Percentiles rank a stretch among this genome's conserved stretches.
Evolutionary conservation across 805 yeast genomes (phyloP).

Genomic region (Sugiyamaella smithiae): DNA sequence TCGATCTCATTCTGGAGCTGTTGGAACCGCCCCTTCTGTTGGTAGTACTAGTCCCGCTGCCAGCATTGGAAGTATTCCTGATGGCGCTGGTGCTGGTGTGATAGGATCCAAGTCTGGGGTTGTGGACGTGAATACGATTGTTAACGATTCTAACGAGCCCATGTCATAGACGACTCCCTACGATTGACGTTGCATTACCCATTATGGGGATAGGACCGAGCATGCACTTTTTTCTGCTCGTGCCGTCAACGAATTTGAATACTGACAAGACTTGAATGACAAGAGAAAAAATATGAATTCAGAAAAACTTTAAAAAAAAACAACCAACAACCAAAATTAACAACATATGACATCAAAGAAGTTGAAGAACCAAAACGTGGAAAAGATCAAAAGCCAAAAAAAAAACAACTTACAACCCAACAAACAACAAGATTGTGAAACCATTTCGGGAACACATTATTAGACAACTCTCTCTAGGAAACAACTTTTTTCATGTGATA

Average conservation of each 20-base stretch:
- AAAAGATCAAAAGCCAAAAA: neutral
- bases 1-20: neutral
- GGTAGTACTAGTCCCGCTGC: conserved; percentile 18
- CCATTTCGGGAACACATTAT: neutral
- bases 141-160: conserved; percentile 23
- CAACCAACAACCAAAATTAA: conserved; percentile 6
- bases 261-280: neutral
- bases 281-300: neutral
- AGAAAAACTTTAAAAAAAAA: neutral
- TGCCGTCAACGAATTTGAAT: no score
- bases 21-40: conserved; percentile 5
- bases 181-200: neutral
- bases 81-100: conserved; percentile 22
- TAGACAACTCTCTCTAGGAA: conserved; percentile 4
- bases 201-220: no score
- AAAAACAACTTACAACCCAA: neutral
- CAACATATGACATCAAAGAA: neutral
- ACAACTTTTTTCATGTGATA: conserved; percentile 7
- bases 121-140: conserved; percentile 22
- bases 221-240: no score
- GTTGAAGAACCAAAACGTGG: no score
- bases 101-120: conserved; percentile 25
- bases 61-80: conserved; percentile 13
- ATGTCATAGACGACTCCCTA: conserved; percentile 10
- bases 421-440: neutral